These are phyloP conservation scores for Cladosporium velox DNA, from an alignment of 2,329 filamentous ascomycete species.

Conservation along the genomic window DNA sequence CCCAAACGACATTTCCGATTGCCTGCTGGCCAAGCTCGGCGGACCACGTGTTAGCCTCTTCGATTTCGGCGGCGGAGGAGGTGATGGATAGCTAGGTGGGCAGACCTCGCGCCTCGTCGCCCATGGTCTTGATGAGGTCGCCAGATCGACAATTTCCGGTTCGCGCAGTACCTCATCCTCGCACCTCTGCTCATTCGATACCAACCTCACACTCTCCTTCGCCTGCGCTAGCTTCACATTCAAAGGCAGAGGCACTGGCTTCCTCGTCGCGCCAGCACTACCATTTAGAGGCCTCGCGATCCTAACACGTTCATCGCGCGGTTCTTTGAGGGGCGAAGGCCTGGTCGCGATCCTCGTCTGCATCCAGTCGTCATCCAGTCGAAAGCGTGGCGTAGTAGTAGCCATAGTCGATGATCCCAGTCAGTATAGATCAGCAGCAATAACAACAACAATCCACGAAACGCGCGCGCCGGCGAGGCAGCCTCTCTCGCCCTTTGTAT, in stretches of 20 bases:
- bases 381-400: constrained; percentile 16
- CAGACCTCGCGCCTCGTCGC: constrained; percentile 16
- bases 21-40: constrained; percentile 21
- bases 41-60: neutral
- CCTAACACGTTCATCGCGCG: constrained; percentile 24
- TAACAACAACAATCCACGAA: neutral
- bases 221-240: constrained; percentile 5
- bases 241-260: constrained; percentile 1
- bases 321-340: constrained; percentile 15
- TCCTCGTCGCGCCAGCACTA: neutral
- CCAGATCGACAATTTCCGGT: constrained; percentile 32
- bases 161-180: constrained; percentile 24
- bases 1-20: constrained; percentile 36
- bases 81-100: constrained; percentile 1
- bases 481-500: constrained; percentile 2
- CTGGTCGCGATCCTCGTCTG: constrained; percentile 24
- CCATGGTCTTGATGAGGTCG: constrained; percentile 23
- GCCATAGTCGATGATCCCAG: constrained; percentile 5
- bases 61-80: neutral
- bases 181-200: neutral
- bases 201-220: neutral
- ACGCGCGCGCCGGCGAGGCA: neutral
- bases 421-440: neutral
- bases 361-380: constrained; percentile 24
- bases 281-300: constrained; percentile 17